A percentile compares a stretch with the other conserved stretches of the same genome.
Conservation (phyloP, 2,329 filamentous ascomycete genomes). For the Macrophomina pseudophaseolina region DNA sequence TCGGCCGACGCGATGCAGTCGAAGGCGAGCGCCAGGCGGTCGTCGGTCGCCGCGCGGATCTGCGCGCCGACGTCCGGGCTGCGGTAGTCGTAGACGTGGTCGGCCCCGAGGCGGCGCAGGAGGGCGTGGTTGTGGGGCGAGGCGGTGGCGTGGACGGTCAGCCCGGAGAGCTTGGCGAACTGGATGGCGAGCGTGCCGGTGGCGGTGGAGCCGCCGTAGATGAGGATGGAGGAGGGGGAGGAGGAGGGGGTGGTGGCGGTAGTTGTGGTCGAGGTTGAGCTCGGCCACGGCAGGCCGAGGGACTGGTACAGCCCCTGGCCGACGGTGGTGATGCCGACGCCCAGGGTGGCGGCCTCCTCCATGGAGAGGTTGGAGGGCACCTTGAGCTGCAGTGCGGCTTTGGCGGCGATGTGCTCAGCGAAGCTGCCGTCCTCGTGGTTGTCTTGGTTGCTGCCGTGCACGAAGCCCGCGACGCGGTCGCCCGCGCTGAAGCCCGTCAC, state of each 20-base stretch:
- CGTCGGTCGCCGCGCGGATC: conserved; percentile 53
- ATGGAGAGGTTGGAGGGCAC: conserved; percentile 55
- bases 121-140: conserved; percentile 57
- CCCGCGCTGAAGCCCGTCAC: conserved; percentile 55
- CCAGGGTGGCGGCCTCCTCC: conserved; percentile 59
- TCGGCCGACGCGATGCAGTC: conserved; percentile 54
- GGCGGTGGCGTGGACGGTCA: conserved; percentile 48
- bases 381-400: conserved; percentile 54
- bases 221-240: conserved; percentile 47
- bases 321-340: conserved; percentile 57
- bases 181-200: conserved; percentile 58
- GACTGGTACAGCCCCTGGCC: conserved; percentile 55
- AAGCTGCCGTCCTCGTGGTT: conserved; percentile 55
- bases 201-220: conserved; percentile 59
- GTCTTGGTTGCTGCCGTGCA: conserved; percentile 50
- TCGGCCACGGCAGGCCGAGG: conserved; percentile 53
- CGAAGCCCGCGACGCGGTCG: conserved; percentile 56
- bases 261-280: conserved; percentile 37
- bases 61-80: conserved; percentile 49
- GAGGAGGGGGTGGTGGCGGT: too few relatives aligned
- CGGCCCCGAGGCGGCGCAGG: conserved; percentile 54
- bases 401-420: conserved; percentile 58
- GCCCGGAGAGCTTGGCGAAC: conserved; percentile 48
- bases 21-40: conserved; percentile 51
- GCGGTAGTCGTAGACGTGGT: conserved; percentile 58